Evolutionary conservation across 495 filamentous ascomycete genomes (phyloP).

Genomic region (Penicillium riverlandense): DNA sequence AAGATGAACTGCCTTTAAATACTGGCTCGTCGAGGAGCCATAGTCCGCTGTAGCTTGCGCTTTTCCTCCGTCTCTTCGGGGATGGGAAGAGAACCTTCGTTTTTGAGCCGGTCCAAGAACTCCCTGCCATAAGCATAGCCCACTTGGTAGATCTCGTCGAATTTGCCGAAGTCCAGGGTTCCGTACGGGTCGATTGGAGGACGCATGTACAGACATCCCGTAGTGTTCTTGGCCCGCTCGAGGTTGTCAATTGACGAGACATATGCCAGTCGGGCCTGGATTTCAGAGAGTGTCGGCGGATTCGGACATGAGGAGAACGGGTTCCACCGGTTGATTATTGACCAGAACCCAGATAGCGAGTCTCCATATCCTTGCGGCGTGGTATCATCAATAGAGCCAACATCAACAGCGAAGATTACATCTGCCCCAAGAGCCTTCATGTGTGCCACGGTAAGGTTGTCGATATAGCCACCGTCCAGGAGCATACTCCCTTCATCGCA

Average conservation of each 20-base stretch:
- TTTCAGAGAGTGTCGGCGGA: conserved; percentile 90
- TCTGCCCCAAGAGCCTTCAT: conserved; percentile 94
- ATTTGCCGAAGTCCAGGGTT: conserved; percentile 92
- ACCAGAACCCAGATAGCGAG: conserved; percentile 92
- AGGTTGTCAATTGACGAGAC: conserved; percentile 89
- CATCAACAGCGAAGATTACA: conserved; percentile 92
- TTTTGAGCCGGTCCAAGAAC: conserved; percentile 65
- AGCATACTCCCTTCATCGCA: conserved; percentile 97
- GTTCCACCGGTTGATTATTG: conserved; percentile 91
- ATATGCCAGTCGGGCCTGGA: conserved; percentile 90
- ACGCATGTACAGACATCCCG: conserved; percentile 90
- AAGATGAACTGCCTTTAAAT: conserved; percentile 36
- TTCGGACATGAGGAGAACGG: conserved; percentile 82
- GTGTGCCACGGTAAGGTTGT: conserved; percentile 93
- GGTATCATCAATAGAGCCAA: conserved; percentile 84
- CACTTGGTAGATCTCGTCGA: conserved; percentile 90
- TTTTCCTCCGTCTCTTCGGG: conserved; percentile 76
- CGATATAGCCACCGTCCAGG: conserved; percentile 91
- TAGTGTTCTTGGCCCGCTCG: conserved; percentile 80
- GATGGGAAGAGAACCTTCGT: conserved; percentile 61
- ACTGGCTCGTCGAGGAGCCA: conserved; percentile 89
- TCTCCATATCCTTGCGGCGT: conserved; percentile 88
- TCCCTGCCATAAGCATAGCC: conserved; percentile 81
- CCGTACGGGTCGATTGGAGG: conserved; percentile 91
- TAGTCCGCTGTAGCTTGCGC: conserved; percentile 80